Evolutionary conservation across 2,329 filamentous ascomycete genomes (phyloP).

Genomic region (Botryotinia calthae): DNA sequence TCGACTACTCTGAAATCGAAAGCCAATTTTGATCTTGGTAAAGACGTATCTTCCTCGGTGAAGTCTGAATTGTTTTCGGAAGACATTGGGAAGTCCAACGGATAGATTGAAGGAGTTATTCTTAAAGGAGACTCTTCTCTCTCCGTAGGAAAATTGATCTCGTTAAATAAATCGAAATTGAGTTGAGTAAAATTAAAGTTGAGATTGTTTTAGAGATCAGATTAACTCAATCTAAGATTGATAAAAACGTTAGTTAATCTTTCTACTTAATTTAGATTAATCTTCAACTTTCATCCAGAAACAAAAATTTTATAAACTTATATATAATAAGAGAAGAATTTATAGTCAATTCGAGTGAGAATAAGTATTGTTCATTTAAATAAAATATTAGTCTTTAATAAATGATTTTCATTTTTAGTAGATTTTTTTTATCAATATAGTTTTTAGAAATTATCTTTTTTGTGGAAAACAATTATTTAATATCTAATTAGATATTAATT

Average conservation of each 20-base stretch:
- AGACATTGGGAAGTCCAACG: not conserved
- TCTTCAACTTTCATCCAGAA: not conserved
- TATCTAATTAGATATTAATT: not conserved
- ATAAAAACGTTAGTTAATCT: not conserved
- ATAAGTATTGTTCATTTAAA: not conserved
- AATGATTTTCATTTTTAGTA: not conserved
- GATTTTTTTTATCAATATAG: no score
- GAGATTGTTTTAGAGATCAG: slow-evolving; percentile 8
- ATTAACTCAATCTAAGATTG: not conserved
- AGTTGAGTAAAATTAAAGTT: slow-evolving; percentile 4
- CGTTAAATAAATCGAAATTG: not conserved
- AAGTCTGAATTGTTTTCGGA: slow-evolving; percentile 1
- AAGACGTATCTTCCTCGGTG: slow-evolving; percentile 4
- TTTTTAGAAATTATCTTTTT: not conserved
- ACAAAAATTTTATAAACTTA: not conserved
- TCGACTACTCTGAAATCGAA: slow-evolving; percentile 37
- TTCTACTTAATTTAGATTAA: not conserved
- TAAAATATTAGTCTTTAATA: not conserved
- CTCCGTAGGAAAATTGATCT: not conserved
- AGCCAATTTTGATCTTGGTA: slow-evolving; percentile 14
- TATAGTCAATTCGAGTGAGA: not conserved
- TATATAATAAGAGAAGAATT: not conserved
- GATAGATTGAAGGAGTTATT: not conserved
- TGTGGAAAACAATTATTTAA: not conserved
- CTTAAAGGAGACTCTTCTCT: not conserved